A percentile compares a stretch with the other conserved stretches of the same genome.
phyloP scores from a whole-genome alignment of 2,329 filamentous ascomycete species.

The Colletotrichum sp. region DNA sequence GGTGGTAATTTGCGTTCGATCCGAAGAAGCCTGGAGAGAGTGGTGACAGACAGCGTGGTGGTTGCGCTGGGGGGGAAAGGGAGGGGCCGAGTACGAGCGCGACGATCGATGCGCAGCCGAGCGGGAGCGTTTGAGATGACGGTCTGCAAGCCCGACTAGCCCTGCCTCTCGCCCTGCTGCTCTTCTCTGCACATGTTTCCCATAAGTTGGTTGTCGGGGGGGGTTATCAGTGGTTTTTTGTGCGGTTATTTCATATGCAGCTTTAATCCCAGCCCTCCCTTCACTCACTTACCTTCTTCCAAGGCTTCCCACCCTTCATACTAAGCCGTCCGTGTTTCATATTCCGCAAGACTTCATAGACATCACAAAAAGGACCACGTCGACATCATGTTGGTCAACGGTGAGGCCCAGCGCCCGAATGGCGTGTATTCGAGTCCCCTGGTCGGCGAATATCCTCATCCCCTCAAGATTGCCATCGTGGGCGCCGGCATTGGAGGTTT shows the following conservation, averaged over 20 bases:
- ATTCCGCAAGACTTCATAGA: neutral
- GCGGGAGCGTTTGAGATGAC: conserved; percentile 11
- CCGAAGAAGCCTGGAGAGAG: neutral
- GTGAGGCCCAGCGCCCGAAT: neutral
- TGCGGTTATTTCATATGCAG: neutral
- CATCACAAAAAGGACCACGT: neutral
- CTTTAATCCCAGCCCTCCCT: neutral
- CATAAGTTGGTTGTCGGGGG: neutral
- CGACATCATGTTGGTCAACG: neutral
- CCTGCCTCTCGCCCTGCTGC: neutral
- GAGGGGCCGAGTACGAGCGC: conserved; percentile 8
- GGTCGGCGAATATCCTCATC: conserved; percentile 14
- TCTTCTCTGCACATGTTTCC: neutral
- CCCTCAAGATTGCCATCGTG: conserved; percentile 28
- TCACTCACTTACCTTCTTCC: neutral
- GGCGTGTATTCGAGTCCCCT: conserved; percentile 7
- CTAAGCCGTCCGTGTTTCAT: neutral
- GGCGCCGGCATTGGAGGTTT: conserved; percentile 58
- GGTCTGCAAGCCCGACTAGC: neutral
- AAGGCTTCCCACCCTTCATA: neutral
- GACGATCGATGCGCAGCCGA: conserved; percentile 3
- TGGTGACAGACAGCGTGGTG: neutral
- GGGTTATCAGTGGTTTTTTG: neutral
- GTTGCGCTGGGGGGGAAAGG: neutral
- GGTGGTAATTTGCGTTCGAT: neutral